A percentile compares a stretch with the other conserved stretches of the same genome.
Conservation (phyloP, 2,329 filamentous ascomycete genomes). For the Hypoxylon rubiginosum region DNA sequence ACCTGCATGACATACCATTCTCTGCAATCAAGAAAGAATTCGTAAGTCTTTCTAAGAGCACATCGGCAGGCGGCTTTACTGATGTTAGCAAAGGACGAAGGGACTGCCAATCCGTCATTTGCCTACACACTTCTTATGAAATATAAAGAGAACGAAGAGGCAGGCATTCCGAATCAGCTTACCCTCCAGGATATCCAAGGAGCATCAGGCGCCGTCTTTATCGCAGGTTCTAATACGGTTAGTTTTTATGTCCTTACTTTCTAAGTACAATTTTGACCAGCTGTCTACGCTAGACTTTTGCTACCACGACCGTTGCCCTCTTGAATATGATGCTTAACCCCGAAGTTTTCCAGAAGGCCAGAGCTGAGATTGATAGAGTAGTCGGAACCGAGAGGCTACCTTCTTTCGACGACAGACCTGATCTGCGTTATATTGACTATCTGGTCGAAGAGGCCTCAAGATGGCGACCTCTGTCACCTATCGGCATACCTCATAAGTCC, state of each 20-base stretch:
- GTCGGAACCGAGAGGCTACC: constrained; percentile 62
- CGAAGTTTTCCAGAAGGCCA: constrained; percentile 61
- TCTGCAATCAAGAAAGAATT: constrained; percentile 39
- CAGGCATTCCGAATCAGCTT: constrained; percentile 46
- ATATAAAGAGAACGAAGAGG: constrained; percentile 33
- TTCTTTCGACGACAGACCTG: constrained; percentile 58
- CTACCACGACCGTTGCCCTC: constrained; percentile 46
- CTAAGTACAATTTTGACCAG: constrained; percentile 24
- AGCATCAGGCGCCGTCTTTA: constrained; percentile 62
- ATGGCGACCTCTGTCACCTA: constrained; percentile 57
- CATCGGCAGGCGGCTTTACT: constrained; percentile 49
- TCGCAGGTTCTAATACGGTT: constrained; percentile 62
- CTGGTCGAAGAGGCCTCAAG: constrained; percentile 63
- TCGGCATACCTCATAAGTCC: constrained; percentile 68
- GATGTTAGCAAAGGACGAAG: constrained; percentile 42
- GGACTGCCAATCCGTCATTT: constrained; percentile 39
- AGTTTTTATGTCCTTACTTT: constrained; percentile 52
- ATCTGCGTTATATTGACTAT: constrained; percentile 60
- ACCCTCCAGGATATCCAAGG: constrained; percentile 63
- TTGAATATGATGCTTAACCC: constrained; percentile 60
- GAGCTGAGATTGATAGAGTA: constrained; percentile 61
- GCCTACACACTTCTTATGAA: constrained; percentile 38
- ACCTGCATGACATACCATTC: constrained; percentile 41
- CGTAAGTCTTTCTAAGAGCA: constrained; percentile 12
- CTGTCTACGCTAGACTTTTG: constrained; percentile 28